Conservation (phyloP, 306 rosid species). For the Fagus crenata region DNA sequence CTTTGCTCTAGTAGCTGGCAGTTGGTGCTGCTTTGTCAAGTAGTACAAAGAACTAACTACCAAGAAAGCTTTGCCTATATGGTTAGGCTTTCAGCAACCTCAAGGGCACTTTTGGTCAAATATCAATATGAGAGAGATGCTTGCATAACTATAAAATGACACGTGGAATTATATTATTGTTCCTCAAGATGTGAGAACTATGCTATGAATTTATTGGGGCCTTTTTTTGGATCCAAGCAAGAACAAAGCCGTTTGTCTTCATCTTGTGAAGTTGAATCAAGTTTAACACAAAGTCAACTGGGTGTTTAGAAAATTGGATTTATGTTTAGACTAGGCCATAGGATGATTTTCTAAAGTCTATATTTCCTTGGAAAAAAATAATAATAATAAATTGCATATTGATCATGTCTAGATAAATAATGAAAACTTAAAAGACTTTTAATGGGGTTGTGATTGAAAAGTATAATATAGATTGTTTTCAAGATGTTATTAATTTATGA, state of each 20-base stretch:
- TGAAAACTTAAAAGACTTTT: no score
- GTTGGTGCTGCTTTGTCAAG: conserved; percentile 26
- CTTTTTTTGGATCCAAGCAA: conserved; percentile 29
- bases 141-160: background rate
- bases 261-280: conserved; percentile 25
- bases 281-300: conserved; percentile 38
- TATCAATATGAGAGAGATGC: background rate
- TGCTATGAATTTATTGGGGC: conserved; percentile 11
- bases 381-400: no score
- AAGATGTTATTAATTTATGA: no score
- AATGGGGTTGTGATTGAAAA: no score
- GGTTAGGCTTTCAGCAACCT: conserved; percentile 11
- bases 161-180: conserved; percentile 7
- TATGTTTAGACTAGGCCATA: background rate
- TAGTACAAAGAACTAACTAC: conserved; percentile 23
- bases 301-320: background rate
- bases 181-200: conserved; percentile 4
- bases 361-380: no score
- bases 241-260: conserved; percentile 6
- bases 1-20: conserved; percentile 23
- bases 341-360: background rate
- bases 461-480: no score
- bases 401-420: no score
- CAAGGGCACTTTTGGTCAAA: conserved; percentile 4
- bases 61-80: conserved; percentile 19